These are phyloP conservation scores for Sclerotinia sclerotiorum DNA, from an alignment of 2,329 filamentous ascomycete genomes.

Conservation along the genomic window DNA sequence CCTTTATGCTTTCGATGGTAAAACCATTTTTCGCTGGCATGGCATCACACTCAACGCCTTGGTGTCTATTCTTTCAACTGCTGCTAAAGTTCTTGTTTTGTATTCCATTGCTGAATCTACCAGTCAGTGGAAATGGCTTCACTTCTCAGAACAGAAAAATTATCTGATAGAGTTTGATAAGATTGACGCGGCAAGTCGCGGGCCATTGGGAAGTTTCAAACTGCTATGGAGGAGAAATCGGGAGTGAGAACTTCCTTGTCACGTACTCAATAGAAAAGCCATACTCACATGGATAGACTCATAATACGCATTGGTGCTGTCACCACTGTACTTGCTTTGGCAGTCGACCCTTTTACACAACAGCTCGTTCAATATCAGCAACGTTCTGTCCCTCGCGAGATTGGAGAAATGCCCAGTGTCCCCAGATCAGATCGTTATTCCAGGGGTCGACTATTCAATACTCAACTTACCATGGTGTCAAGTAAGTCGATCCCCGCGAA, in stretches of 20 bases:
- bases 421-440: constrained; percentile 11
- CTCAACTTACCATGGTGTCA: not conserved
- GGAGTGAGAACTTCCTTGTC: not conserved
- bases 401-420: not conserved
- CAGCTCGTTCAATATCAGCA: constrained; percentile 12
- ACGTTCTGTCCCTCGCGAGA: not conserved
- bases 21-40: constrained; percentile 9
- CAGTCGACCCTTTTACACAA: constrained; percentile 11
- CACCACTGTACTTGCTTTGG: constrained; percentile 8
- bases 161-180: constrained; percentile 11
- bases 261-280: not conserved
- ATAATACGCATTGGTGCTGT: constrained; percentile 13
- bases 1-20: constrained; percentile 1
- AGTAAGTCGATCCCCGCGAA: not conserved
- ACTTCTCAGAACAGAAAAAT: constrained; percentile 1
- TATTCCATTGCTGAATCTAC: constrained; percentile 14
- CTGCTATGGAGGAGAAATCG: constrained; percentile 13
- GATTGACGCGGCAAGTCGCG: constrained; percentile 11
- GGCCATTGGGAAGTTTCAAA: constrained; percentile 14
- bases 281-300: constrained; percentile 6
- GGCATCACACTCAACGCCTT: constrained; percentile 9
- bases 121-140: constrained; percentile 15
- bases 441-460: not conserved
- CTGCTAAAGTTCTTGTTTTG: constrained; percentile 12
- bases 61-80: constrained; percentile 12